Base-by-base conservation (phyloP, 179 eudicot species). In the Dionaea muscipula region DNA sequence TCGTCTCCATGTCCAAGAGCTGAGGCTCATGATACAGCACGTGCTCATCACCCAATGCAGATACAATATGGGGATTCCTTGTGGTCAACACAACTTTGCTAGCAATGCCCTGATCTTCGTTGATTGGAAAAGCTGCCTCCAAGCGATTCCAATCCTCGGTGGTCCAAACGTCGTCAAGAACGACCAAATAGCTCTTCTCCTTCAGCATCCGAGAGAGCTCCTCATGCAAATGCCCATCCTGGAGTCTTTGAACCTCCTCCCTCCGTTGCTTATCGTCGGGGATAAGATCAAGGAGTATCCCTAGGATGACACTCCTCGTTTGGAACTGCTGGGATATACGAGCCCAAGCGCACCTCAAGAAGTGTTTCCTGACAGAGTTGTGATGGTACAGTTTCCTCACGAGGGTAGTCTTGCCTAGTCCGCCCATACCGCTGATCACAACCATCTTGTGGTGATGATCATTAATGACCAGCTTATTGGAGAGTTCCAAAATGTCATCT, bases 341-440 rank as follows among this genome's bases (percentile, higher is more conserved):
- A 25, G 72, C 60, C 77, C 77, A 76, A 3, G 72, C 81, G 40
- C 56, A 62, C 19, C 56, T 51, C 24, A 58, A 55, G 22, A 76
- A 76, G n/a, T 60, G 22, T 23, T 22, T 27, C 40, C 53, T 54
- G 11, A 68, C 53, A 16, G 3, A 14, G 18, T 39, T 60, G 14
- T 69, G 54, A 26, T 56, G 59, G 57, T 57, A 68, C 41, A 69
- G 57, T 56, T 58, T 72, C 33, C 65, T 56, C 21, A 61, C 74
- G 26, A 76, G 45, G 17, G 81, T 76, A 9, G 81, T 76, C 51
- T 76, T 76, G 0, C 81, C 81, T 18, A 58, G 51, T 16, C 81
- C 81, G 9, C 77, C 81, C 81, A 76, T 76, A 13, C 81, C 81
- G 20, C 60, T 69, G 31, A 76, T 57, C 72, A 73, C 11, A 72